Conservation (phyloP, 352 stramenopile species). For the Globisporangium splendens region DNA sequence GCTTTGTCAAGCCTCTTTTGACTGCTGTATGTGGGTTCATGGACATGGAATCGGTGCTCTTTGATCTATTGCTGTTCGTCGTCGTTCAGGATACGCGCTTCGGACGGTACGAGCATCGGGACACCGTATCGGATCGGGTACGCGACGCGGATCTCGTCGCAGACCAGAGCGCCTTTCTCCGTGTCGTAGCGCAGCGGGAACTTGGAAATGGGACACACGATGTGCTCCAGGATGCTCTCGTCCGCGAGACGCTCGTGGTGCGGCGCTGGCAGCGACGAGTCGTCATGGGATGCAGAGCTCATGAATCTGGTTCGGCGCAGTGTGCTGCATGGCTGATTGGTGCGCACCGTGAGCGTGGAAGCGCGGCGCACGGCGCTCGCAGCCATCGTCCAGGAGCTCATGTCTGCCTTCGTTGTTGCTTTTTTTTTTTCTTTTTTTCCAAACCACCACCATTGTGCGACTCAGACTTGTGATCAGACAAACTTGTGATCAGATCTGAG, state of each 20-base stretch:
- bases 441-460: neutral
- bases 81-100: slow-evolving; percentile 65
- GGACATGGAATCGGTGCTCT: no score
- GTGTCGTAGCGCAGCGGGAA: slow-evolving; percentile 69
- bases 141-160: slow-evolving; percentile 77
- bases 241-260: slow-evolving; percentile 34
- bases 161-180: slow-evolving; percentile 59
- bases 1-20: no score
- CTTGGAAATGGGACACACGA: slow-evolving; percentile 87
- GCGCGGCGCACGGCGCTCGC: neutral
- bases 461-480: neutral
- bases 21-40: no score
- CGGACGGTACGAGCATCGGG: slow-evolving; percentile 66
- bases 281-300: neutral
- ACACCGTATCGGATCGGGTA: slow-evolving; percentile 80
- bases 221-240: slow-evolving; percentile 70
- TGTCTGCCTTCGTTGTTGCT: neutral
- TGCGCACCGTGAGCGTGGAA: slow-evolving; percentile 1
- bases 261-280: slow-evolving; percentile 7
- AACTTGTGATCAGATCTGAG: neutral
- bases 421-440: slow-evolving; percentile 2
- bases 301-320: neutral
- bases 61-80: slow-evolving; percentile 22
- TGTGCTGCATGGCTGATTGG: slow-evolving; percentile 8
- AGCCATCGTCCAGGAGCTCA: slow-evolving; percentile 1